Conservation (phyloP, 805 yeast species). For the Myxozyma kluyveri region DNA sequence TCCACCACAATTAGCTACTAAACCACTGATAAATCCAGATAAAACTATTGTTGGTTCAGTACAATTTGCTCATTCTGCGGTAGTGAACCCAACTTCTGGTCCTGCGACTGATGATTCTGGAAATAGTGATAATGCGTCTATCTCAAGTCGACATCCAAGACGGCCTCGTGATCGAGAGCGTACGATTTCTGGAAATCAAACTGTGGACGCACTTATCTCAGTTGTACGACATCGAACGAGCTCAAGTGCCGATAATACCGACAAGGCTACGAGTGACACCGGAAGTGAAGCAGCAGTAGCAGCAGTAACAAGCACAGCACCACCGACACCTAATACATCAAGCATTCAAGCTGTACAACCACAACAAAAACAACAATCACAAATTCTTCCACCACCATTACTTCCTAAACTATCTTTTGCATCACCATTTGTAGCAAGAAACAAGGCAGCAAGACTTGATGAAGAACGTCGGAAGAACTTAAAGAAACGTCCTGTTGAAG, state of each 20-base stretch:
- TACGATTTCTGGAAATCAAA: not conserved
- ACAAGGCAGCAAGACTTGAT: not conserved
- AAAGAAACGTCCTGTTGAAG: not conserved
- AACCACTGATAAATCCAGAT: not conserved
- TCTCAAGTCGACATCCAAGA: not conserved
- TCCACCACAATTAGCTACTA: too few species aligned
- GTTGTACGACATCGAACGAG: too few species aligned
- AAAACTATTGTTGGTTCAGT: not conserved
- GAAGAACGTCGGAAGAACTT: conserved; percentile 2
- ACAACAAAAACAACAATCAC: not conserved
- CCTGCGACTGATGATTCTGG: not conserved
- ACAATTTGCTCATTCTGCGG: not conserved
- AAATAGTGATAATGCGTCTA: not conserved
- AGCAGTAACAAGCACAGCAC: not conserved
- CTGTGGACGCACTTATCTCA: not conserved
- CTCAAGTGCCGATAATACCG: too few species aligned
- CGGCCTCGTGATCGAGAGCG: not conserved
- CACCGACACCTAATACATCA: not conserved
- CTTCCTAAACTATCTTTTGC: conserved; percentile 13
- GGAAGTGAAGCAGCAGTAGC: not conserved
- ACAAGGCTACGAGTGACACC: too few species aligned
- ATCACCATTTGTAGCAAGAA: conserved; percentile 9
- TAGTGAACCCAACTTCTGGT: not conserved
- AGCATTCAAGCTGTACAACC: not conserved
- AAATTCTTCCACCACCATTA: conserved; percentile 1